phyloP scores from a whole-genome alignment of 2,329 filamentous ascomycete species.

The Fusarium sp. region DNA sequence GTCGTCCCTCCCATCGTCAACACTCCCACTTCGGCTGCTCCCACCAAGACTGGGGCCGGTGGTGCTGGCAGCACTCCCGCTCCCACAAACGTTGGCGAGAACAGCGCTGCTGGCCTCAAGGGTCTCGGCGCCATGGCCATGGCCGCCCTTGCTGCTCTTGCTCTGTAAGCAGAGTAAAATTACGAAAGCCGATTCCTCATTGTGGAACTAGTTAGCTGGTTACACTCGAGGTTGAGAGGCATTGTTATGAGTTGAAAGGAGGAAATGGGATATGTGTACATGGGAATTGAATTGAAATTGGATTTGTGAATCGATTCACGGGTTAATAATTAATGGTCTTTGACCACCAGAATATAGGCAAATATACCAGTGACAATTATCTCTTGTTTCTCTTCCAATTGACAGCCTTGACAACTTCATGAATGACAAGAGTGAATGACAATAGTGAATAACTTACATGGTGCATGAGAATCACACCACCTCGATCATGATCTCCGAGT shows the following conservation, averaged over 20 bases:
- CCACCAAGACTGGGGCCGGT: conserved; percentile 7
- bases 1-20: conserved; percentile 21
- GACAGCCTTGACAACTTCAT: too few relatives aligned
- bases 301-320: conserved; percentile 17
- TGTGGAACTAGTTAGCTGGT: neutral
- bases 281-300: neutral
- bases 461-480: conserved; percentile 15
- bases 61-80: conserved; percentile 16
- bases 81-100: conserved; percentile 38
- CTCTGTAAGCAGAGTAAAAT: conserved; percentile 48
- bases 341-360: conserved; percentile 22
- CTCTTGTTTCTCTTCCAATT: neutral
- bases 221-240: neutral
- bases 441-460: neutral
- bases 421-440: neutral
- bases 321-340: conserved; percentile 38
- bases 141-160: conserved; percentile 48
- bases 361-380: conserved; percentile 32
- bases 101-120: conserved; percentile 47
- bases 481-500: neutral
- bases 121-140: conserved; percentile 50
- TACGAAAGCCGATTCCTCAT: conserved; percentile 4
- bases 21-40: conserved; percentile 15
- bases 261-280: conserved; percentile 18
- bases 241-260: conserved; percentile 18